These are phyloP conservation scores for Fusarium sp. DNA, from an alignment of 2,329 filamentous ascomycete species.

Conservation along the genomic window DNA sequence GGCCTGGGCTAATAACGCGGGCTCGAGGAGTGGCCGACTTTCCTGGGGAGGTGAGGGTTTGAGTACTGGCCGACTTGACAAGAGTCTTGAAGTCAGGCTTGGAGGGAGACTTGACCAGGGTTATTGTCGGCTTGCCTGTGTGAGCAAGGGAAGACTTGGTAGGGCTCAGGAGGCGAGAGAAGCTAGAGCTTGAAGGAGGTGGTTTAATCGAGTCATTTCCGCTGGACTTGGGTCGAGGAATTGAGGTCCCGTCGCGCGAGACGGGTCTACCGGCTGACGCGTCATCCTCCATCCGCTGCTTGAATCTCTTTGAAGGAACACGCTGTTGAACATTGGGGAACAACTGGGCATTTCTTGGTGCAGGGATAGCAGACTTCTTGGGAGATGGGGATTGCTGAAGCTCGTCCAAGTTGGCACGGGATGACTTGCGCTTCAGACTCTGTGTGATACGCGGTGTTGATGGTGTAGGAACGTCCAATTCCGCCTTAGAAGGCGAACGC, in stretches of 20 bases:
- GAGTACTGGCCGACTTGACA: constrained; percentile 69
- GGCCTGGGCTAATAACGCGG: constrained; percentile 64
- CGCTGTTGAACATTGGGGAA: constrained; percentile 43
- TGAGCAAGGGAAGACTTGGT: constrained; percentile 78
- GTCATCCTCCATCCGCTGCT: constrained; percentile 78
- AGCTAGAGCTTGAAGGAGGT: constrained; percentile 63
- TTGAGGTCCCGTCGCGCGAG: constrained; percentile 66
- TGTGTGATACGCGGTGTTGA: constrained; percentile 56
- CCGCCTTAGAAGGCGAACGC: constrained; percentile 68
- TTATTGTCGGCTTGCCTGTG: constrained; percentile 49
- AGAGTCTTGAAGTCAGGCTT: constrained; percentile 61
- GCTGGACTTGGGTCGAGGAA: constrained; percentile 63
- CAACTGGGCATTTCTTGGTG: constrained; percentile 31
- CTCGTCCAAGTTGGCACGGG: constrained; percentile 53
- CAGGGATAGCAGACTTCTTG: constrained; percentile 48
- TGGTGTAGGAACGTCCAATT: constrained; percentile 66
- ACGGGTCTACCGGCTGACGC: constrained; percentile 75
- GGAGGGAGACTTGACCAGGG: constrained; percentile 59
- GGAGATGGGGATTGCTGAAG: constrained; percentile 47
- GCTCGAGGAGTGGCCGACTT: constrained; percentile 54
- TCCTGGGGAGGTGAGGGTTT: constrained; percentile 54
- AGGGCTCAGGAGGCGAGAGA: constrained; percentile 79
- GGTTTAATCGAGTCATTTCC: constrained; percentile 47
- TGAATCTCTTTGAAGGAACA: constrained; percentile 78
- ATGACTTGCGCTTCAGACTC: constrained; percentile 51